A percentile compares a stretch with the other conserved stretches of the same genome.
Conservation (phyloP, 768 basidiomycete genomes). For the Boletus coccyginus region DNA sequence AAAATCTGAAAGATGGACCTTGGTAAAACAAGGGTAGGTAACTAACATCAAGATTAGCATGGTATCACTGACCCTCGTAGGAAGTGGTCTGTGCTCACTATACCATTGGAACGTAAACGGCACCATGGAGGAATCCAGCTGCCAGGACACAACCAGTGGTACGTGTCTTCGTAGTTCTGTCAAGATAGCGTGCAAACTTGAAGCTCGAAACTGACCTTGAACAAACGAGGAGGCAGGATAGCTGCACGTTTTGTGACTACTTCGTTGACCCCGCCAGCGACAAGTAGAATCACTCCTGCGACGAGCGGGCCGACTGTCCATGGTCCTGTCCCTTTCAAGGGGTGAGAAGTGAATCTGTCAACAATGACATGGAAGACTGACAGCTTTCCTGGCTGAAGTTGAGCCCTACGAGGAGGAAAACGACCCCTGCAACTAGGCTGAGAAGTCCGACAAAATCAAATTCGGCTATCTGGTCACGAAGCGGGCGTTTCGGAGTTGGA, state of each 20-base stretch:
- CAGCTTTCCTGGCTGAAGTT: slow-evolving; percentile 65
- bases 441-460: slow-evolving; percentile 71
- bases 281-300: slow-evolving; percentile 50
- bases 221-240: slow-evolving; percentile 71
- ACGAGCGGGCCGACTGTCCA: slow-evolving; percentile 56
- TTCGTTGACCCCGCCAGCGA: slow-evolving; percentile 57
- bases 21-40: slow-evolving; percentile 80
- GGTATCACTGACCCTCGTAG: too few relatives aligned
- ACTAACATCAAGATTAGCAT: slow-evolving; percentile 2
- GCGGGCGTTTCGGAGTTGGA: slow-evolving; percentile 57
- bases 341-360: too few relatives aligned
- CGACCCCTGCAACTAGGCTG: slow-evolving; percentile 59
- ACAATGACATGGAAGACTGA: slow-evolving; percentile 31
- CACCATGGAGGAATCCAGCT: slow-evolving; percentile 56
- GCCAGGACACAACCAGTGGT: slow-evolving; percentile 64
- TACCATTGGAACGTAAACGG: slow-evolving; percentile 52
- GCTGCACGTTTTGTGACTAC: slow-evolving; percentile 58
- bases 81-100: slow-evolving; percentile 15
- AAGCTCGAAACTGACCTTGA: slow-evolving; percentile 45
- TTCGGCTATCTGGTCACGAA: slow-evolving; percentile 53
- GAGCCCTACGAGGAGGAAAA: slow-evolving; percentile 70
- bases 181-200: background rate
- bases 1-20: slow-evolving; percentile 12
- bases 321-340: slow-evolving; percentile 47
- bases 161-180: slow-evolving; percentile 45